Evolutionary conservation across 2,329 filamentous ascomycete species (phyloP).

Genomic region (Xenoacremonium recifei): DNA sequence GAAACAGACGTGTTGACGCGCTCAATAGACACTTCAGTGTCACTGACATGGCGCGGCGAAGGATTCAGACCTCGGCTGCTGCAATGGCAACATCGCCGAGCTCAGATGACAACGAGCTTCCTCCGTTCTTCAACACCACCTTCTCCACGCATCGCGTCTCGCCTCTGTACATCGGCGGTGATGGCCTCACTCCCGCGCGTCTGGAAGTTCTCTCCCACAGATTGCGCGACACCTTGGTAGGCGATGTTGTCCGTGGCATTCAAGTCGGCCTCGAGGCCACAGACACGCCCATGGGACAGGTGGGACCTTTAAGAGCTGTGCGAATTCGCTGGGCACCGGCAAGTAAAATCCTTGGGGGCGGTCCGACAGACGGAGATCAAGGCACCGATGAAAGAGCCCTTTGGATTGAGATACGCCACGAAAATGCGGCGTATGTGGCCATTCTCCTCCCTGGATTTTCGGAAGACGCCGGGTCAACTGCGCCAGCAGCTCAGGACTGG

Average conservation of each 20-base stretch:
- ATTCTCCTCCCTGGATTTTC: constrained; percentile 45
- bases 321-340: constrained; percentile 46
- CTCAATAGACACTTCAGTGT: neutral
- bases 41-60: neutral
- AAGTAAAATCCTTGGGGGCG: constrained; percentile 29
- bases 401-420: constrained; percentile 52
- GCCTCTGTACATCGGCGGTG: constrained; percentile 47
- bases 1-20: no score
- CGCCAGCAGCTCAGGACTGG: constrained; percentile 14
- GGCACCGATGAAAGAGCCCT: constrained; percentile 27
- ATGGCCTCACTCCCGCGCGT: constrained; percentile 35
- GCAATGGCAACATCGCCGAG: no score
- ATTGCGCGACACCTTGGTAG: constrained; percentile 54
- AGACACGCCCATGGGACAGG: constrained; percentile 38
- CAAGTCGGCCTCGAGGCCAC: constrained; percentile 49
- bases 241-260: constrained; percentile 59
- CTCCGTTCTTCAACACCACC: constrained; percentile 57
- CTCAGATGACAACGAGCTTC: constrained; percentile 23
- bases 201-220: constrained; percentile 45
- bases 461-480: neutral
- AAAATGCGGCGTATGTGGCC: constrained; percentile 50
- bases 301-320: constrained; percentile 45
- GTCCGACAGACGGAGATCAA: constrained; percentile 6
- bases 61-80: neutral
- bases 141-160: constrained; percentile 57